A percentile compares a stretch with the other conserved stretches of the same genome.
phyloP scores from a whole-genome alignment of 805 yeast genomes.

The Grigorovia transvaalensis region DNA sequence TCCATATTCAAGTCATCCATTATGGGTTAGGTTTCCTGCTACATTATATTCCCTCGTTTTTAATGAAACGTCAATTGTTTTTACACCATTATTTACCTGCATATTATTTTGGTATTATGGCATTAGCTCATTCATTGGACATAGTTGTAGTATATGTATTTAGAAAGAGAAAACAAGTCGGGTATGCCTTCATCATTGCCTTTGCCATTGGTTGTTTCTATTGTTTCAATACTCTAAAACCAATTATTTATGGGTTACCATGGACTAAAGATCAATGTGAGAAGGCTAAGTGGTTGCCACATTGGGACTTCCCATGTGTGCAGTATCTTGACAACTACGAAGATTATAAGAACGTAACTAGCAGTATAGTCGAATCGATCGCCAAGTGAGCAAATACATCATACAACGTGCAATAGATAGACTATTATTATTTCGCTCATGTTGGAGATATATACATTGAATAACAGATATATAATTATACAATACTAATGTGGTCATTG shows the following conservation, averaged over 20 bases:
- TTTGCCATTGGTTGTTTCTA: slow-evolving; percentile 41
- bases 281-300: slow-evolving; percentile 43
- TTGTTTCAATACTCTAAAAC: slow-evolving; percentile 53
- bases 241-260: slow-evolving; percentile 65
- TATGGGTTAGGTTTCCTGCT: slow-evolving; percentile 61
- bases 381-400: not conserved
- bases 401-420: too few relatives aligned
- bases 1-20: slow-evolving; percentile 50
- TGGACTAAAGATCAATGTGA: slow-evolving; percentile 71
- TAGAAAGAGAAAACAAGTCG: slow-evolving; percentile 34
- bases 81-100: slow-evolving; percentile 92
- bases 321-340: slow-evolving; percentile 32
- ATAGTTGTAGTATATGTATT: slow-evolving; percentile 37
- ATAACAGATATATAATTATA: too few relatives aligned
- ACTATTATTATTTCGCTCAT: too few relatives aligned
- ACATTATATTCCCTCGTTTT: slow-evolving; percentile 65
- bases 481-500: too few relatives aligned
- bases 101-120: slow-evolving; percentile 74
- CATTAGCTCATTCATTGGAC: slow-evolving; percentile 60
- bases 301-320: slow-evolving; percentile 88
- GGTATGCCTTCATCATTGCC: slow-evolving; percentile 36
- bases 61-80: slow-evolving; percentile 90
- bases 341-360: slow-evolving; percentile 11
- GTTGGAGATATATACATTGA: too few relatives aligned
- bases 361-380: not conserved